phyloP scores from a whole-genome alignment of 345 rosid species.

The Salix suchowensis region DNA sequence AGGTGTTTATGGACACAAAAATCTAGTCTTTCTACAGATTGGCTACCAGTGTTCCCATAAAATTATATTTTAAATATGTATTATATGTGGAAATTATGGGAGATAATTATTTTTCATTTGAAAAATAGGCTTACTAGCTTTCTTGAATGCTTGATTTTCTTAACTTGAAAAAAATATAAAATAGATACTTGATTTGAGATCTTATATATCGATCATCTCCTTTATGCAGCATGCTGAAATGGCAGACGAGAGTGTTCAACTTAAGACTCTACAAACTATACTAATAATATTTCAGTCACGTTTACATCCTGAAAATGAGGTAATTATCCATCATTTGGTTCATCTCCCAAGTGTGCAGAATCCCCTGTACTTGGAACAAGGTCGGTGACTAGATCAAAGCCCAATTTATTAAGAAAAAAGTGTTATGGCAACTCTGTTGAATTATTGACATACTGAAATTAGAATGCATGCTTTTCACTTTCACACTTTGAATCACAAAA shows the following conservation, averaged over 20 bases:
- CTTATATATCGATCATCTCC: conserved; percentile 17
- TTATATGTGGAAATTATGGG: background rate
- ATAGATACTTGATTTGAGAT: background rate
- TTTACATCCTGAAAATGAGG: conserved; percentile 89
- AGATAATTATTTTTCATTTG: background rate
- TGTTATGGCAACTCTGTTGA: background rate
- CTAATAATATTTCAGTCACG: conserved; percentile 89
- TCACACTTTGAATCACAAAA: background rate
- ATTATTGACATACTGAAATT: background rate
- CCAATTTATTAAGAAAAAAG: background rate
- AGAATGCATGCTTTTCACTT: background rate
- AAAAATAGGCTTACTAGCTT: too few species aligned
- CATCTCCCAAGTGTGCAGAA: conserved; percentile 9
- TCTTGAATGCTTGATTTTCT: background rate
- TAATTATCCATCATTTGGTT: conserved; percentile 22
- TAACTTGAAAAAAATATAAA: background rate
- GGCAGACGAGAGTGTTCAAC: conserved; percentile 85
- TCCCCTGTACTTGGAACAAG: conserved; percentile 2
- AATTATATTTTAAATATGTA: background rate
- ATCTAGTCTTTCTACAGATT: background rate
- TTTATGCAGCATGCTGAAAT: conserved; percentile 88
- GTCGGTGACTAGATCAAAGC: conserved; percentile 5
- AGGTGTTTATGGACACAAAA: background rate
- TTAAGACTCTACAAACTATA: conserved; percentile 91
- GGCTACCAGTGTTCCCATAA: background rate